phyloP scores from a whole-genome alignment of 176 grass and related monocot genomes.

The Sorghum bicolor region DNA sequence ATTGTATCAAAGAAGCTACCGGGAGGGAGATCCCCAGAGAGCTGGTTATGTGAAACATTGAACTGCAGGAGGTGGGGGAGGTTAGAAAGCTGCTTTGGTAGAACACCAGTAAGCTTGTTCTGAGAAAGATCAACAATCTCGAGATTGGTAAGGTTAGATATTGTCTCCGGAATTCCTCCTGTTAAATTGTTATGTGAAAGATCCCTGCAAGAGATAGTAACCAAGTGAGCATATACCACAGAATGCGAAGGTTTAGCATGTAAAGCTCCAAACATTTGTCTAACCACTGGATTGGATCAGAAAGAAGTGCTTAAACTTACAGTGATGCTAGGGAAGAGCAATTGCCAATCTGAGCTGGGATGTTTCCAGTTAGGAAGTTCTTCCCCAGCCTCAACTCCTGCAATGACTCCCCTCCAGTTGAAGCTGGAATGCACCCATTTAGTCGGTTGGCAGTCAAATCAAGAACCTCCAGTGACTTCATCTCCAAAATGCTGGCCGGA shows the following conservation, averaged over 20 bases:
- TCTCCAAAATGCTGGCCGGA: slow-evolving; percentile 46
- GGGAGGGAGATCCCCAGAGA: slow-evolving; percentile 84
- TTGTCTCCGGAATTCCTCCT: slow-evolving; percentile 65
- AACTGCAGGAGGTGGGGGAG: slow-evolving; percentile 65
- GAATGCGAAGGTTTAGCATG: not conserved
- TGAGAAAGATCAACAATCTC: slow-evolving; percentile 62
- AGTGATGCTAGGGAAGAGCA: slow-evolving; percentile 59
- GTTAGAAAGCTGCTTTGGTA: slow-evolving; percentile 84
- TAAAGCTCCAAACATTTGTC: not conserved
- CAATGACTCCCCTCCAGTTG: slow-evolving; percentile 51
- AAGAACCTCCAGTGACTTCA: slow-evolving; percentile 74
- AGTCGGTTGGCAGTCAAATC: slow-evolving; percentile 68
- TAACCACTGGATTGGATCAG: not conserved
- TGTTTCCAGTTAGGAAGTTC: slow-evolving; percentile 77
- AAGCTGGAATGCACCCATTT: slow-evolving; percentile 61
- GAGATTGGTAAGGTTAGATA: slow-evolving; percentile 70
- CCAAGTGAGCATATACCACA: not conserved
- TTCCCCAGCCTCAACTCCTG: slow-evolving; percentile 64
- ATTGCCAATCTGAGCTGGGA: slow-evolving; percentile 69
- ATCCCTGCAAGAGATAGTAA: slow-evolving; percentile 62
- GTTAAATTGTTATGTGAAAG: slow-evolving; percentile 83
- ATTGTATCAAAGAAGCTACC: slow-evolving; percentile 93
- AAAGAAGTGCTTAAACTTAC: slow-evolving; percentile 55
- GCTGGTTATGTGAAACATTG: slow-evolving; percentile 87
- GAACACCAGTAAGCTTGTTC: slow-evolving; percentile 68